Evolutionary conservation across 257 asterid species (phyloP).

Genomic region (Echites panduratus): DNA sequence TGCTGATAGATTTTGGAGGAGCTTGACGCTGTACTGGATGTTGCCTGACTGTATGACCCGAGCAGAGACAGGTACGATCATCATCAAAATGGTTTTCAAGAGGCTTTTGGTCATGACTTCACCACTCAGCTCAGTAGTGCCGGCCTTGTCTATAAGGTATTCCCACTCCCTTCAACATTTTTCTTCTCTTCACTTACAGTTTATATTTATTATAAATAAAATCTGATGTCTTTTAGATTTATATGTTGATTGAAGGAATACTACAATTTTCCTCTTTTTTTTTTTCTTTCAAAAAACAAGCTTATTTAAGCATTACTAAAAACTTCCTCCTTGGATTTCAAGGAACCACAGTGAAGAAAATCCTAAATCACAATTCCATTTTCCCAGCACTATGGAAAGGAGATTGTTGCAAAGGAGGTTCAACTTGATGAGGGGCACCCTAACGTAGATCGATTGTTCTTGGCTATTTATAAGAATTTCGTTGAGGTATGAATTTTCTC

Average conservation of each 20-base stretch:
- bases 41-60: constrained; percentile 40
- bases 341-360: not conserved
- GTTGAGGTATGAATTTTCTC: constrained; percentile 60
- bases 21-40: constrained; percentile 40
- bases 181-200: not conserved
- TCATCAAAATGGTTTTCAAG: constrained; percentile 27
- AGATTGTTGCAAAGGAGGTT: constrained; percentile 78
- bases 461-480: constrained; percentile 79
- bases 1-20: constrained; percentile 18
- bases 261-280: not conserved
- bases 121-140: constrained; percentile 28
- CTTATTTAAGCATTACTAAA: not conserved
- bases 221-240: not conserved
- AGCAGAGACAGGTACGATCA: constrained; percentile 40
- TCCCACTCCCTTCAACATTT: not conserved
- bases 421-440: constrained; percentile 72
- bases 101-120: constrained; percentile 25
- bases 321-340: not conserved
- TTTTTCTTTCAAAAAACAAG: too few species aligned
- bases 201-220: not conserved
- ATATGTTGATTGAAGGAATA: not conserved
- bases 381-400: constrained; percentile 78
- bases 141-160: constrained; percentile 31
- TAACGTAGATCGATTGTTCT: constrained; percentile 63
- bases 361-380: not conserved